These are phyloP conservation scores for Ophiostoma fasciatum DNA, from an alignment of 2,329 filamentous ascomycete genomes.

Conservation along the genomic window DNA sequence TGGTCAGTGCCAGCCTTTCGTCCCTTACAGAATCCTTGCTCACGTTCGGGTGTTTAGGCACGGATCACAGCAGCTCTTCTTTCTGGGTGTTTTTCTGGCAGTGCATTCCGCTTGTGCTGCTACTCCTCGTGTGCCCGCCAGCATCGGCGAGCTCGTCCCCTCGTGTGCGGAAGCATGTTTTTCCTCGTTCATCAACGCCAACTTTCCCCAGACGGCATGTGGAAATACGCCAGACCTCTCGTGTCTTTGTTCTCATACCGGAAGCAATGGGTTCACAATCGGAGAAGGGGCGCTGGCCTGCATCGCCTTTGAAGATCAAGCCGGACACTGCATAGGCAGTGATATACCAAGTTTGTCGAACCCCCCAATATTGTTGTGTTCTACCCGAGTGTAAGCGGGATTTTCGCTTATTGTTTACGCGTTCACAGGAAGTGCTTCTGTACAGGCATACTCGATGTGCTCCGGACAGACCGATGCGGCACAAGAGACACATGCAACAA, in stretches of 20 bases:
- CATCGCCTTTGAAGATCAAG: constrained; percentile 35
- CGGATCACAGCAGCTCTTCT: no score
- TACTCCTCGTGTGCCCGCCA: constrained; percentile 15
- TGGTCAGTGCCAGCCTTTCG: not conserved
- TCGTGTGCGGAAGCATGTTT: constrained; percentile 47
- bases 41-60: no score
- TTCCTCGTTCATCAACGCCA: constrained; percentile 43
- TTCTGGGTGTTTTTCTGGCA: not conserved
- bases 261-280: constrained; percentile 48
- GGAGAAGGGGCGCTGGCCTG: constrained; percentile 60
- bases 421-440: not conserved
- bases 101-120: not conserved
- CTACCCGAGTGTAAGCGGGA: no score
- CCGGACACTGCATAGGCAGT: constrained; percentile 35
- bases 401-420: not conserved
- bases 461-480: constrained; percentile 31
- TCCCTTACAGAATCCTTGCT: not conserved
- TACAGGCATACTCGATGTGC: constrained; percentile 44
- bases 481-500: constrained; percentile 40
- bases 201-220: constrained; percentile 38
- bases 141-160: constrained; percentile 33
- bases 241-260: constrained; percentile 48
- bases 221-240: constrained; percentile 34
- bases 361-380: no score
- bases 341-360: constrained; percentile 25